Evolutionary conservation across 2,329 filamentous ascomycete genomes (phyloP).

Genomic region (Xylariaceae sp.): DNA sequence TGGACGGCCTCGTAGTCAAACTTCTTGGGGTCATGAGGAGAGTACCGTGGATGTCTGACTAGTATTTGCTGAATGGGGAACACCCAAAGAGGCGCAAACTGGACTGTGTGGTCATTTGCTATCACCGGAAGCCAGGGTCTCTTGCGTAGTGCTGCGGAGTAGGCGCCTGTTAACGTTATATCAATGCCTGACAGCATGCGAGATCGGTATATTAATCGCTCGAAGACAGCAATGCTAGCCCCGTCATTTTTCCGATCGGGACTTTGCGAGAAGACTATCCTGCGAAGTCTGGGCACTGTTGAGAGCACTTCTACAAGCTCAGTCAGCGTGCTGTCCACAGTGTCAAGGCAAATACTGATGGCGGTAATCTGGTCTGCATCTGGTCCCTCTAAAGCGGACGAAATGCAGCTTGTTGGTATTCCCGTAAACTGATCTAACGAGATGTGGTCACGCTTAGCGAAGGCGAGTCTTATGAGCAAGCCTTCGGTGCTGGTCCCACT

Average conservation of each 20-base stretch:
- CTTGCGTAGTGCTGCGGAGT: slow-evolving; percentile 14
- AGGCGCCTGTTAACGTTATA: slow-evolving; percentile 10
- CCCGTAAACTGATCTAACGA: too few species aligned
- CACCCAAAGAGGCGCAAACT: background rate
- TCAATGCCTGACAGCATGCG: slow-evolving; percentile 6
- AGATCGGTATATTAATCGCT: slow-evolving; percentile 4
- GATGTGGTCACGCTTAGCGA: too few species aligned
- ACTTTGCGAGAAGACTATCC: slow-evolving; percentile 13
- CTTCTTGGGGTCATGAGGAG: background rate
- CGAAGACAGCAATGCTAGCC: slow-evolving; percentile 5
- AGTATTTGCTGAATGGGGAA: slow-evolving; percentile 16
- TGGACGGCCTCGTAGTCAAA: slow-evolving; percentile 6
- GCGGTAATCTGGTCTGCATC: slow-evolving; percentile 3
- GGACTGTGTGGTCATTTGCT: too few species aligned
- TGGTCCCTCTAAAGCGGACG: background rate
- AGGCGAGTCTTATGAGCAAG: too few species aligned
- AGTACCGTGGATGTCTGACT: background rate
- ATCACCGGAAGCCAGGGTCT: slow-evolving; percentile 10
- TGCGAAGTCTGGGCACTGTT: slow-evolving; percentile 1
- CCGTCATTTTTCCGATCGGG: slow-evolving; percentile 6
- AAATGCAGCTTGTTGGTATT: too few species aligned
- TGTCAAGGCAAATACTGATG: slow-evolving; percentile 16
- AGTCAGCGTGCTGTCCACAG: slow-evolving; percentile 10
- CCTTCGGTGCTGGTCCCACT: too few species aligned
- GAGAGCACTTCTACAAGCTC: slow-evolving; percentile 11